A percentile compares a stretch with the other conserved stretches of the same genome.
These are phyloP conservation scores for Scheffersomyces stipitis DNA, from an alignment of 805 yeast genomes.

Conservation along the genomic window DNA sequence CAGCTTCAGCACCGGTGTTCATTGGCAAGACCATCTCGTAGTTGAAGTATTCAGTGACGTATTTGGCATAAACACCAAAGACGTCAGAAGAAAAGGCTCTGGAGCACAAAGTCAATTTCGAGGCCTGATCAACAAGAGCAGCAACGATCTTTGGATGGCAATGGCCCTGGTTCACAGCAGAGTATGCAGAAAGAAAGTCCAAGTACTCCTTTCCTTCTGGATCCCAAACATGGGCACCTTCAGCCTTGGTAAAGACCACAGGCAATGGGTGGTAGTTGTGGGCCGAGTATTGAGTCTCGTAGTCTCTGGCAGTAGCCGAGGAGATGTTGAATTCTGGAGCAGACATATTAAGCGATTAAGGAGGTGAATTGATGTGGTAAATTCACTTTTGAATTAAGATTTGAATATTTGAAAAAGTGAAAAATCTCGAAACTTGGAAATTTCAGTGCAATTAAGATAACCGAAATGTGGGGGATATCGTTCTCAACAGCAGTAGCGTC, in stretches of 20 bases:
- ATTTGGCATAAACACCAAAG: slow-evolving; percentile 85
- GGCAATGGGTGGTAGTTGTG: slow-evolving; percentile 97
- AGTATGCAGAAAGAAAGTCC: slow-evolving; percentile 91
- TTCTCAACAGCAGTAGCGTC: too few relatives aligned
- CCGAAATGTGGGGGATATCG: too few relatives aligned
- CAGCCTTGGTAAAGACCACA: slow-evolving; percentile 83
- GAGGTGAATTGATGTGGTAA: too few relatives aligned
- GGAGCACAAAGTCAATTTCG: slow-evolving; percentile 78
- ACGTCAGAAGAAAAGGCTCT: slow-evolving; percentile 91
- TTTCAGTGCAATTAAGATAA: too few relatives aligned
- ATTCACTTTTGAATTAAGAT: too few relatives aligned
- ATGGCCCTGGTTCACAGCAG: slow-evolving; percentile 98
- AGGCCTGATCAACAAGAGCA: slow-evolving; percentile 87
- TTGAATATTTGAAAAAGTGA: background rate
- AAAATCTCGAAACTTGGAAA: background rate
- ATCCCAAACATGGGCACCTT: slow-evolving; percentile 96
- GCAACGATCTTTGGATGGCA: slow-evolving; percentile 90
- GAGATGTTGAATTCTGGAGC: slow-evolving; percentile 49
- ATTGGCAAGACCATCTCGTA: slow-evolving; percentile 94
- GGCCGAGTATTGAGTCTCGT: slow-evolving; percentile 83
- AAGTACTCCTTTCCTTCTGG: slow-evolving; percentile 94
- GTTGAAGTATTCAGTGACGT: slow-evolving; percentile 80
- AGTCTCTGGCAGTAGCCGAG: slow-evolving; percentile 61
- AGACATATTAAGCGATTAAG: slow-evolving; percentile 15
- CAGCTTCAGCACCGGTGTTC: slow-evolving; percentile 99